Percentiles rank a stretch among this genome's conserved stretches.
phyloP scores from a whole-genome alignment of 495 filamentous ascomycete genomes.

The Xylaria cubensis region DNA sequence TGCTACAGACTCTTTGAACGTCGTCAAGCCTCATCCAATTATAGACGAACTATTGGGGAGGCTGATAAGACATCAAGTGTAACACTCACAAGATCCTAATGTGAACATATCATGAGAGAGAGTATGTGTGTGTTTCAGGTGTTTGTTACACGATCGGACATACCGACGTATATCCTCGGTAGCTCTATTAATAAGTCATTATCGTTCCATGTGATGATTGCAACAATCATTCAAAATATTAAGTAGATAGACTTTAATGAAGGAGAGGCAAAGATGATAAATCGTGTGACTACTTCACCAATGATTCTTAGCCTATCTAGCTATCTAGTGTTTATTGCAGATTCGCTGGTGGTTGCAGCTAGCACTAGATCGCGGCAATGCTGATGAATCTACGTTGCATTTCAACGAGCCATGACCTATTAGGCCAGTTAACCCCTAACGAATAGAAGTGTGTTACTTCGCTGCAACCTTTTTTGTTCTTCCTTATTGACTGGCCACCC shows the following conservation, averaged over 20 bases:
- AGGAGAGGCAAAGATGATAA: background rate
- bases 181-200: background rate
- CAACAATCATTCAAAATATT: background rate
- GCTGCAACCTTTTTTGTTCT: too few species aligned
- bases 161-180: background rate
- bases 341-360: background rate
- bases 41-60: conserved; percentile 1
- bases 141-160: background rate
- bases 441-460: background rate
- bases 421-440: background rate
- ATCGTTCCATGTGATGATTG: background rate
- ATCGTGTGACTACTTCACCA: background rate
- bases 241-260: background rate
- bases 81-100: background rate
- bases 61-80: background rate
- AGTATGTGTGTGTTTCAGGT: background rate
- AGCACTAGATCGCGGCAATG: background rate
- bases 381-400: background rate
- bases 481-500: too few species aligned
- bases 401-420: background rate
- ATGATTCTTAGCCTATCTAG: background rate
- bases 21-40: background rate
- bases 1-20: background rate
- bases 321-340: background rate
- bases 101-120: background rate